Evolutionary conservation across 1,284 basidiomycete species (phyloP), one percentile per base, ranked within the genome.

Genomic region (Melampsora americana): DNA sequence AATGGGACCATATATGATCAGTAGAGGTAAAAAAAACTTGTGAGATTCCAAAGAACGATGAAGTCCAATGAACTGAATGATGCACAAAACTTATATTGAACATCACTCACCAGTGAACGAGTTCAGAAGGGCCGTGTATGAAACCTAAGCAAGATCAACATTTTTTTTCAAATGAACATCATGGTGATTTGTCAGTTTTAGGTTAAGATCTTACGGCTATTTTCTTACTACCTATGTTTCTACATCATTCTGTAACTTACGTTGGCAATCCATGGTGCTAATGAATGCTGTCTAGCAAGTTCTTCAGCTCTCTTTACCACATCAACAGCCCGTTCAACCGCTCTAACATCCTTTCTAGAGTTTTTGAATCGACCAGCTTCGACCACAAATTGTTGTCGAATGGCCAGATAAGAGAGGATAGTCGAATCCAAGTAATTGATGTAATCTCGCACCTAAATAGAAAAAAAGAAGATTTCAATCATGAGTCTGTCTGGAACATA

Each of bases 351-450:
- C 26, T 66, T 14, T 26, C 44, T 53, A 50, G 72, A 74, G 9
- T 42, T 48, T 59, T 74, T 74, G 56, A 74, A 74, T 20, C 72
- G 72, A 46, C 65, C 65, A 35, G 72, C 72, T 46, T 74, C 65
- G 42, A 74, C 64, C 28, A 67, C 72, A 30, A 74, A 67, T 35
- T 74, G 72, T 42, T 74, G 72, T 20, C 72, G 65, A 39, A 74
- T 60, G 39, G 71, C 39, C 26, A 74, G 42, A 66, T 74, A 74
- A 16, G 61, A 32, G n/a, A 74, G 26, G 23, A 74, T 74, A 7
- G 72, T 74, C 23, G 64, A 35, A 32, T 74, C 72, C 18, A 74
- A 42, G 39, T 74, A 74, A 44, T 74, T 50, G 30, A 74, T 66
- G 30, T 74, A 67, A 26, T 66, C 53, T 35, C 72, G 64, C 23